Conservation (phyloP, 495 filamentous ascomycete genomes). For the Tuber magnatum region DNA sequence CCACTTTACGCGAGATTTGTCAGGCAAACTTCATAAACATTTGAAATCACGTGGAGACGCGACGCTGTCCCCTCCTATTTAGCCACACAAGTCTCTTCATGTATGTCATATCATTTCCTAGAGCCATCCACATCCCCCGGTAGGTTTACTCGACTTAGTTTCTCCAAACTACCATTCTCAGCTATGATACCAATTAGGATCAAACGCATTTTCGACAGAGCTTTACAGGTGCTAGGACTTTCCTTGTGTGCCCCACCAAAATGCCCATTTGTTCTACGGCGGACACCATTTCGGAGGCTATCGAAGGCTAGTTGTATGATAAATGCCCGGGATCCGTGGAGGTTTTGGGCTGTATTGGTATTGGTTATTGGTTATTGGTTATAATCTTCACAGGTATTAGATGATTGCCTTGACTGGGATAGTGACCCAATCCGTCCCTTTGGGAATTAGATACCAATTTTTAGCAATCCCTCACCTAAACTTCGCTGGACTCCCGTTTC, state of each 20-base stretch:
- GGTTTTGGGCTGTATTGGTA: neutral
- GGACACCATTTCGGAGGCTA: neutral
- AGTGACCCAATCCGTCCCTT: neutral
- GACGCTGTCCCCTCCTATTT: neutral
- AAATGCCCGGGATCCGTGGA: neutral
- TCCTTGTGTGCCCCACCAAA: neutral
- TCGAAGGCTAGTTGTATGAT: neutral
- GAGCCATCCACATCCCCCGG: neutral
- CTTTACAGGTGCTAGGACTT: neutral
- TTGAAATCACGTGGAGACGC: conserved; percentile 1
- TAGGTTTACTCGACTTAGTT: neutral
- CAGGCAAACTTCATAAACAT: neutral
- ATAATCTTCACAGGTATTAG: neutral
- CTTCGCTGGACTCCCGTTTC: neutral
- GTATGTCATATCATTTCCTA: neutral
- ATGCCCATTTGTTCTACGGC: neutral
- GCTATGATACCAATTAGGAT: neutral
- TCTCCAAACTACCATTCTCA: neutral
- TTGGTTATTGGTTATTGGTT: neutral
- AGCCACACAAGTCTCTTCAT: neutral
- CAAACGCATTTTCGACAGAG: neutral
- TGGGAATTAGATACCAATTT: neutral
- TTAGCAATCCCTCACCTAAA: neutral
- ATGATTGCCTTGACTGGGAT: neutral
- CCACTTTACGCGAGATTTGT: conserved; percentile 24